phyloP scores from a whole-genome alignment of 495 filamentous ascomycete genomes.

The Trichoderma parareesei region DNA sequence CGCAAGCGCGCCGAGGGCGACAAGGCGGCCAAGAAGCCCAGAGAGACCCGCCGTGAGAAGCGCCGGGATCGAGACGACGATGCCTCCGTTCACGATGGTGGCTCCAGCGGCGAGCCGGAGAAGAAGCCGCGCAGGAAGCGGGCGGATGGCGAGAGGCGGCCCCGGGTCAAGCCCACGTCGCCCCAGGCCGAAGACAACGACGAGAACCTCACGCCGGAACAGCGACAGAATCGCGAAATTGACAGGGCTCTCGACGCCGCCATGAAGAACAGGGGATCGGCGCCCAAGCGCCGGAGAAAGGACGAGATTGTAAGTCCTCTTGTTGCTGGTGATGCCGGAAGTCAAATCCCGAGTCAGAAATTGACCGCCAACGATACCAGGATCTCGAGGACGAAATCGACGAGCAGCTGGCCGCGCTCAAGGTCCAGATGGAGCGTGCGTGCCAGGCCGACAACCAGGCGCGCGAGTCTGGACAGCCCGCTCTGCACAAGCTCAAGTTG shows the following conservation, averaged over 20 bases:
- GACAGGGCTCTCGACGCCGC: slow-evolving; percentile 83
- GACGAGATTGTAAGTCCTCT: slow-evolving; percentile 68
- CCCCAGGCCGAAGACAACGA: slow-evolving; percentile 50
- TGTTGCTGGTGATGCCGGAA: too few relatives aligned
- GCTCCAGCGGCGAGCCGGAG: slow-evolving; percentile 47
- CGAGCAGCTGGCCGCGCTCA: slow-evolving; percentile 79
- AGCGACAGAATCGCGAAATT: slow-evolving; percentile 70
- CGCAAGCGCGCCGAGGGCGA: slow-evolving; percentile 62
- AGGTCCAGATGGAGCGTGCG: slow-evolving; percentile 84
- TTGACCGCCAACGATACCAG: slow-evolving; percentile 31
- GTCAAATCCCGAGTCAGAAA: background rate
- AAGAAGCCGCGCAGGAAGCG: slow-evolving; percentile 40
- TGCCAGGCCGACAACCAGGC: slow-evolving; percentile 77
- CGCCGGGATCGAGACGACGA: slow-evolving; percentile 45
- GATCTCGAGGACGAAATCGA: slow-evolving; percentile 86
- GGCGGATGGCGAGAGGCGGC: slow-evolving; percentile 23
- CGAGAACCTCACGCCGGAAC: slow-evolving; percentile 53
- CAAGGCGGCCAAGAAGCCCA: slow-evolving; percentile 57
- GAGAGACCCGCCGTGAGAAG: slow-evolving; percentile 67
- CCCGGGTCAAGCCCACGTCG: slow-evolving; percentile 38
- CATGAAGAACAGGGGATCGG: slow-evolving; percentile 59
- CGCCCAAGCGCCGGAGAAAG: slow-evolving; percentile 71
- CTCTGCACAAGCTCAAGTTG: slow-evolving; percentile 87
- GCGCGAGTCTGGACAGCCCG: slow-evolving; percentile 67
- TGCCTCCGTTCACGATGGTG: slow-evolving; percentile 38